Base-by-base conservation (phyloP, 345 rosid genomes). In the Rubroshorea leprosula region DNA sequence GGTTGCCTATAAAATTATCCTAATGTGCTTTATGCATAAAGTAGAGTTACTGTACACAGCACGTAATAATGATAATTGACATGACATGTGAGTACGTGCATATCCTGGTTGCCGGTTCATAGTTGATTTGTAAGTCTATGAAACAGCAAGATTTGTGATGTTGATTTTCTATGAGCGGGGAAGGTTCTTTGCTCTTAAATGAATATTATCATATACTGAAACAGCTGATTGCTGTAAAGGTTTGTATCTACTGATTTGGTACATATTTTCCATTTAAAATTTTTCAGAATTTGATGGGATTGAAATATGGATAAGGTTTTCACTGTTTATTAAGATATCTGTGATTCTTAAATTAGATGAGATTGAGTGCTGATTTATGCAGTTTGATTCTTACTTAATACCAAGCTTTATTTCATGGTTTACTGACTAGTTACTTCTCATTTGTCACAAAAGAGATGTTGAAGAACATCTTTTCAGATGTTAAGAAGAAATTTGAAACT, bases 391-490 rank as follows among this genome's bases (percentile, higher is more conserved):
- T 35, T 35, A 35, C 6, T 35, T 35, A 35, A 8, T 35, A 35
- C 41, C 41, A 10, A 35, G 44, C 10, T 38, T 23, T 48, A 31
- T n/a, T 16, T 51, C 29, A 23, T 15, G 22, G 45, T 53, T 51
- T 51, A 43, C 59, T 64, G 58, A 68, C 26, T 9, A 54, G 39
- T 56, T 57, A 27, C 51, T 45, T 58, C 21, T 27, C 20, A 62
- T 60, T 70, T 55, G 56, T 24, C 54, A 17, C 50, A 55, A 70
- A 46, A 93, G 99, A 83, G 82, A 82, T 90, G 90, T 67, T 94
- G 84, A 94, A 90, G 88, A 75, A 79, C 70, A 78, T 94, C 73
- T 94, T 85, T 72, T 60, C 79, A 68, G 99, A 90, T 4, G 77
- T 94, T 57, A 87, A 85, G 83, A 79, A 78, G 57, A 90, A 94